These are phyloP conservation scores for Aphanomyces invadans DNA, from an alignment of 352 stramenopile genomes.

Conservation along the genomic window DNA sequence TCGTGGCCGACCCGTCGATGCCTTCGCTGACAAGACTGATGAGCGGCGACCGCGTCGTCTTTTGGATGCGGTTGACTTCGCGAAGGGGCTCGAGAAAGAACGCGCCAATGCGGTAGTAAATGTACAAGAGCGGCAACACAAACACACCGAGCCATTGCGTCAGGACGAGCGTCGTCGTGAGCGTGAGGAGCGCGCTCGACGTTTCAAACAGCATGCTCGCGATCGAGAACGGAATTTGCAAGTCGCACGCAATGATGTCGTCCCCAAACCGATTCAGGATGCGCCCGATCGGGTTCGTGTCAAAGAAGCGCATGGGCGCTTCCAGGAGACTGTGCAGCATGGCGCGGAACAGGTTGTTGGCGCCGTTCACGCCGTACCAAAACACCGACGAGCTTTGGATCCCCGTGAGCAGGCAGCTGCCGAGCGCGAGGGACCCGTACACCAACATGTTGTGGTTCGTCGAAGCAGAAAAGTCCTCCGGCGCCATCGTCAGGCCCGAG, in stretches of 20 bases:
- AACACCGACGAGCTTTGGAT: conserved; percentile 9
- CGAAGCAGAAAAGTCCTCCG: conserved; percentile 16
- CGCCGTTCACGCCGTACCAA: conserved; percentile 39
- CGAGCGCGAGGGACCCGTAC: conserved; percentile 18
- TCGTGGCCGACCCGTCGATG: conserved; percentile 11
- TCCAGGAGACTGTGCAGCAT: conserved; percentile 57
- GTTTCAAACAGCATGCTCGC: conserved; percentile 61
- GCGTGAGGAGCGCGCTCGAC: conserved; percentile 64
- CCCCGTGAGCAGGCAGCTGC: conserved; percentile 3
- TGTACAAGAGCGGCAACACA: conserved; percentile 63
- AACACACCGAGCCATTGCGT: conserved; percentile 81
- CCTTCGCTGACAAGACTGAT: not conserved
- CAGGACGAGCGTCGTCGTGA: conserved; percentile 73
- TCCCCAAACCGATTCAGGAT: conserved; percentile 73
- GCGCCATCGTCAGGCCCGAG: not conserved
- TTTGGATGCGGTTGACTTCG: conserved; percentile 5
- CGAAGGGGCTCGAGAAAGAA: conserved; percentile 17
- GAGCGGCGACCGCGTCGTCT: not conserved
- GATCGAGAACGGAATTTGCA: conserved; percentile 62
- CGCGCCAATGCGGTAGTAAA: conserved; percentile 55
- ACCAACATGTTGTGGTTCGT: conserved; percentile 29
- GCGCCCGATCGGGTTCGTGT: conserved; percentile 64
- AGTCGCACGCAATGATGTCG: conserved; percentile 60
- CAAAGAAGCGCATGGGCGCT: conserved; percentile 83
- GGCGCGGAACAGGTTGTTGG: conserved; percentile 61